Percentiles rank a stretch among this genome's conserved stretches.
Conservation (phyloP, 257 asterid species). For the Salvia splendens region DNA sequence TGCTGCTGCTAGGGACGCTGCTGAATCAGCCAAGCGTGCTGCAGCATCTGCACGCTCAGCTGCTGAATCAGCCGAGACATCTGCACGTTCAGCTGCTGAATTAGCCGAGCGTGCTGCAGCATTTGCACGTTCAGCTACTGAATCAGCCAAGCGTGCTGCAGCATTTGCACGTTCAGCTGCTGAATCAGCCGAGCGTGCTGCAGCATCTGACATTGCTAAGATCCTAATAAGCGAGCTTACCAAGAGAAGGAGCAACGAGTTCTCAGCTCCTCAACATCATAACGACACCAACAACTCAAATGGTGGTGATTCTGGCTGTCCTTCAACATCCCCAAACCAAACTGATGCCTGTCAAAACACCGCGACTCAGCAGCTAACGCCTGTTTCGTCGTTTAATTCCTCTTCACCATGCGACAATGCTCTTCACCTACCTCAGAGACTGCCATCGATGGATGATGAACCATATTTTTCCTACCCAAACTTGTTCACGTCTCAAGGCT, state of each 20-base stretch:
- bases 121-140: too few species aligned
- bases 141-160: too few species aligned
- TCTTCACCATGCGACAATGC: conserved; percentile 31
- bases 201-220: conserved; percentile 68
- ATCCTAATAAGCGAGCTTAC: conserved; percentile 68
- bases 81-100: too few species aligned
- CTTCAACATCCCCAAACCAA: conserved; percentile 37
- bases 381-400: conserved; percentile 39
- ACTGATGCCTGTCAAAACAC: conserved; percentile 20
- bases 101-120: too few species aligned
- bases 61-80: too few species aligned
- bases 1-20: conserved; percentile 90
- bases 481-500: conserved; percentile 62
- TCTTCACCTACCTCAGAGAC: conserved; percentile 65
- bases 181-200: too few species aligned
- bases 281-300: conserved; percentile 37
- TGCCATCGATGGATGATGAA: conserved; percentile 81
- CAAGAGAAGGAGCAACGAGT: conserved; percentile 45
- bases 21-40: conserved; percentile 18
- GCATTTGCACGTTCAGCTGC: too few species aligned
- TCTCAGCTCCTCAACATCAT: conserved; percentile 46
- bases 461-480: conserved; percentile 75
- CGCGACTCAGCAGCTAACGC: conserved; percentile 17
- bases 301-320: conserved; percentile 36
- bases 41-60: too few species aligned